Evolutionary conservation across 78 protist species (phyloP), one percentile per base, ranked within the genome.

Genomic region (Trichosphaerium sp.): DNA sequence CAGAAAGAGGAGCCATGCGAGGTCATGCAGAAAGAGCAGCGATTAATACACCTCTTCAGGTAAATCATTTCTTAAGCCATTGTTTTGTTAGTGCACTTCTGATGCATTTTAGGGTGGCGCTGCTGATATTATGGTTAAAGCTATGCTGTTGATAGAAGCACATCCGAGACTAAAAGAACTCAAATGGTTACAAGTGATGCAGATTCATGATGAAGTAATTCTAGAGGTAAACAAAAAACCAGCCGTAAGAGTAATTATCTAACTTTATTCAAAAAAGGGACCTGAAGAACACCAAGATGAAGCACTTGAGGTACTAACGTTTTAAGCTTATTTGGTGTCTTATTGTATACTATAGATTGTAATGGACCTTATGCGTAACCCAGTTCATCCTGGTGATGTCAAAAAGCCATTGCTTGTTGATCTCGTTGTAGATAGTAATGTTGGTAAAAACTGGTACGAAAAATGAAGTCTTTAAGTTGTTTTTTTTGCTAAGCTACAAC

Each of bases 1-100:
- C 62, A 21, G 58, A 49, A 14, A 62, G 40, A 21, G 64, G 61
- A 25, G 84, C 74, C 4, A 34, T 81, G 67, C 48, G 47, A 32
- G 32, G 35, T 7, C 91, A 74, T 57, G 15, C 63, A 1, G 80
- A 65, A 64, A 42, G 92, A 34, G 82, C 83, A 0, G 88, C 93
- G 8, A 88, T 88, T 59, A 88, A 88, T 52, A 84, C 93, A 15
- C 93, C 93, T 14, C 73, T 88, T 39, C 93, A 88, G 68, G 84
- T 75, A 55, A 35, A 54, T 12, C 6, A 54, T 54, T 10, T 10
- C 11, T 18, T 21, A 21, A 35, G 32, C 10, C 10, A 10, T 12
- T 6, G 6, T 54, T 32, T 54, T 12, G 6, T 12, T 6, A 10
- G 32, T 12, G 59, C 6, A 12, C n/a, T n/a, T n/a, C n/a, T n/a